Percentiles rank a stretch among this genome's conserved stretches.
phyloP scores from a whole-genome alignment of 2,329 filamentous ascomycete species.

The Fusarium ramigenum region DNA sequence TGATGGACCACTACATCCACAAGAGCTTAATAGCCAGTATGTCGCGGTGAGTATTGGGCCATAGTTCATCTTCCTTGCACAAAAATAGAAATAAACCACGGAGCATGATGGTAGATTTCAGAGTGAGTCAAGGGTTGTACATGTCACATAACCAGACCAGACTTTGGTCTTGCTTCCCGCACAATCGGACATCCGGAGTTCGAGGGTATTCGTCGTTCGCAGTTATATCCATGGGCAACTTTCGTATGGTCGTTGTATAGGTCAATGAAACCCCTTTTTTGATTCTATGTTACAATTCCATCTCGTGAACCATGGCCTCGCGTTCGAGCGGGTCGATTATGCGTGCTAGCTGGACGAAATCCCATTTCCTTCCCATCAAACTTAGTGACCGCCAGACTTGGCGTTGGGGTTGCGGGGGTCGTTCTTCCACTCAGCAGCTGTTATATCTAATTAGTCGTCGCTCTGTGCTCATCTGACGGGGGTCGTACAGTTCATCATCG shows the following conservation, averaged over 20 bases:
- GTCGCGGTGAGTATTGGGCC: conserved; percentile 75
- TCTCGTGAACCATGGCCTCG: conserved; percentile 36
- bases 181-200: conserved; percentile 7
- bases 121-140: conserved; percentile 77
- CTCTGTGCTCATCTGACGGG: conserved; percentile 2
- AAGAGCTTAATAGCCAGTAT: conserved; percentile 54
- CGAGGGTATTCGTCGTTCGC: neutral
- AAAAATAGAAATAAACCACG: conserved; percentile 86
- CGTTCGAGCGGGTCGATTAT: conserved; percentile 42
- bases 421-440: conserved; percentile 96
- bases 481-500: conserved; percentile 77
- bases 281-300: conserved; percentile 57
- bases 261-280: conserved; percentile 49
- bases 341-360: conserved; percentile 37
- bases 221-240: neutral
- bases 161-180: neutral
- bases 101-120: conserved; percentile 73
- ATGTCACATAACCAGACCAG: conserved; percentile 4
- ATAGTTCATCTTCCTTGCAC: conserved; percentile 75
- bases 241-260: conserved; percentile 38
- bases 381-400: conserved; percentile 60
- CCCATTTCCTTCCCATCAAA: conserved; percentile 31
- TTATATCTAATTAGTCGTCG: conserved; percentile 42
- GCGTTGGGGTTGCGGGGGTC: conserved; percentile 86
- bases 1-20: conserved; percentile 78